phyloP scores from a whole-genome alignment of 345 rosid genomes.

The Arabidopsis arenosa region DNA sequence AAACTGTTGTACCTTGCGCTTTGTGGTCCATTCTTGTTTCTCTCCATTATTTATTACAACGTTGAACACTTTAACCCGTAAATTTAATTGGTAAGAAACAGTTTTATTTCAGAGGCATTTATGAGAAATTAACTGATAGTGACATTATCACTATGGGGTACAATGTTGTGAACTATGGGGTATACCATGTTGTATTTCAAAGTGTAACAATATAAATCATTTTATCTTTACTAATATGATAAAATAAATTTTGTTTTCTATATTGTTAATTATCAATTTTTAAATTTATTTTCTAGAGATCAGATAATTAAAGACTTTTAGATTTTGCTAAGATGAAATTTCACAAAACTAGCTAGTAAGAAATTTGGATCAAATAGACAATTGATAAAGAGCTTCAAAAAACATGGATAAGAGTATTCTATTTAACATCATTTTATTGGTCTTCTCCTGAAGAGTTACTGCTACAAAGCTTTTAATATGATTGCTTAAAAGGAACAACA shows the following conservation, averaged over 20 bases:
- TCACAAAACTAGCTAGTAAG: too few relatives aligned
- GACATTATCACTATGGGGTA: conserved; percentile 9
- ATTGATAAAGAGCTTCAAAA: too few relatives aligned
- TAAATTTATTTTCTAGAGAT: background rate
- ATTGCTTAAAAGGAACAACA: too few relatives aligned
- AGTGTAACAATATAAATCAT: background rate
- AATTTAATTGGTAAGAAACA: conserved; percentile 18
- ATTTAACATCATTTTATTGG: too few relatives aligned
- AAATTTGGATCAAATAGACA: too few relatives aligned
- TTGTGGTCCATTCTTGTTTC: conserved; percentile 39
- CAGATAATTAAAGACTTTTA: too few relatives aligned
- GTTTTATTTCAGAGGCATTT: conserved; percentile 35
- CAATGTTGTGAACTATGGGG: background rate
- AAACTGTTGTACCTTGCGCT: conserved; percentile 44
- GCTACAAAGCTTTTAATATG: too few relatives aligned
- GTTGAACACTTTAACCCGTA: conserved; percentile 36
- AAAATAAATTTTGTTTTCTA: background rate
- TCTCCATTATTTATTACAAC: conserved; percentile 18
- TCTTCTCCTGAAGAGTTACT: too few relatives aligned
- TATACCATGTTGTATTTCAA: background rate
- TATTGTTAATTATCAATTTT: background rate
- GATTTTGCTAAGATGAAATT: too few relatives aligned
- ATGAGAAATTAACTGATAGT: conserved; percentile 23
- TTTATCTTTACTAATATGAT: background rate
- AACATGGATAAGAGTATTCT: too few relatives aligned